phyloP scores from a whole-genome alignment of 768 basidiomycete species.

The Amanita phalloides region DNA sequence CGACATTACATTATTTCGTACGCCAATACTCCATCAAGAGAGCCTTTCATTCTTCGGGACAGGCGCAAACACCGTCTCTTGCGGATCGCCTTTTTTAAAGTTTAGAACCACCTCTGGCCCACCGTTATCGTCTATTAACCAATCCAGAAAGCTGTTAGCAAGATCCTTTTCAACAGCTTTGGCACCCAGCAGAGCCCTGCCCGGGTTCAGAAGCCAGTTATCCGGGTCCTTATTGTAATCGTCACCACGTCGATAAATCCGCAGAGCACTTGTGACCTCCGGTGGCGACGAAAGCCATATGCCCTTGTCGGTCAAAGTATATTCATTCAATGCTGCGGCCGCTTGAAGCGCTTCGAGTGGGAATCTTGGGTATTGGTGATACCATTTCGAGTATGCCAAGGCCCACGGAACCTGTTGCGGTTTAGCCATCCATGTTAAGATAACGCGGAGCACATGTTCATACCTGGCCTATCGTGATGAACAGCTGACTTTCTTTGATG shows the following conservation, averaged over 20 bases:
- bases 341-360: conserved; percentile 37
- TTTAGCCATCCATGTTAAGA: neutral
- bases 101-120: conserved; percentile 31
- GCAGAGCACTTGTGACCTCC: conserved; percentile 19
- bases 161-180: conserved; percentile 14
- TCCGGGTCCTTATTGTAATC: conserved; percentile 25
- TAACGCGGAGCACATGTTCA: neutral
- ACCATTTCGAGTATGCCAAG: conserved; percentile 40
- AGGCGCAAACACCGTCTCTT: no score
- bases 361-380: conserved; percentile 46
- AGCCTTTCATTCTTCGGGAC: no score
- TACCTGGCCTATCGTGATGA: conserved; percentile 39
- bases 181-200: conserved; percentile 28
- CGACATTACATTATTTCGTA: no score
- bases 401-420: conserved; percentile 44
- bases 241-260: conserved; percentile 29
- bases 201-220: conserved; percentile 32
- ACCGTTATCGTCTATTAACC: conserved; percentile 27
- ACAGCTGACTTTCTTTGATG: conserved; percentile 43
- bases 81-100: conserved; percentile 22
- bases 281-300: conserved; percentile 33
- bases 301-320: conserved; percentile 43
- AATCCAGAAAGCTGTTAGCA: conserved; percentile 30
- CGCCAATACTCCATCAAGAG: no score
- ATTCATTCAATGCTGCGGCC: conserved; percentile 36